Percentiles rank a stretch among this genome's conserved stretches.
Evolutionary conservation across 169 alveolate species (phyloP).

Genomic region (Plasmodium ovale): DNA sequence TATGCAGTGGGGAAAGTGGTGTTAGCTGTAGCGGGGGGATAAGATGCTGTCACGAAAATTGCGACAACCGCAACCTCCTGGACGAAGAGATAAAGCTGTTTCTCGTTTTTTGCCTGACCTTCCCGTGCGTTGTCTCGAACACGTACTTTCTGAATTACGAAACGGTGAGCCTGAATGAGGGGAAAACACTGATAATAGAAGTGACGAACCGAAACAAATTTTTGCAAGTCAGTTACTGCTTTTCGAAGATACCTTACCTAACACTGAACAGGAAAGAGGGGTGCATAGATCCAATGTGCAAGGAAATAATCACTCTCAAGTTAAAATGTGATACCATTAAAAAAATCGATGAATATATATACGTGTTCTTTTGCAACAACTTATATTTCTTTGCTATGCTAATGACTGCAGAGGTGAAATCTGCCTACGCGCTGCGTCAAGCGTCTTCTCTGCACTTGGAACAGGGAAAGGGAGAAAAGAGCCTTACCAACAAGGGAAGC

Average conservation of each 20-base stretch:
- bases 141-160: conserved; percentile 32
- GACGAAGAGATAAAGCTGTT: conserved; percentile 41
- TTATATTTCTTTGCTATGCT: conserved; percentile 45
- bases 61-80: background rate
- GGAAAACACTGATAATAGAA: conserved; percentile 43
- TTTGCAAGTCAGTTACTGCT: conserved; percentile 22
- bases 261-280: conserved; percentile 48
- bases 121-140: conserved; percentile 35
- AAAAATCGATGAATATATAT: conserved; percentile 37
- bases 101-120: conserved; percentile 21
- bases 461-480: background rate
- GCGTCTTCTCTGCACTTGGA: background rate
- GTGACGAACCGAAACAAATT: conserved; percentile 39
- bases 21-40: background rate
- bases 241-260: conserved; percentile 52
- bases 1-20: no score
- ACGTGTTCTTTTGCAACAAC: conserved; percentile 51
- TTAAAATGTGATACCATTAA: conserved; percentile 36
- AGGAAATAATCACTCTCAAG: conserved; percentile 17
- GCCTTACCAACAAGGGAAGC: background rate
- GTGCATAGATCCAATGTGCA: background rate
- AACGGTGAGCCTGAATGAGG: conserved; percentile 27
- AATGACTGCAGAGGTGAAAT: conserved; percentile 12
- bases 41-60: background rate
- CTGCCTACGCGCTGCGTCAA: background rate